Evolutionary conservation across 768 basidiomycete genomes (phyloP).

Genomic region (Russula virescens): DNA sequence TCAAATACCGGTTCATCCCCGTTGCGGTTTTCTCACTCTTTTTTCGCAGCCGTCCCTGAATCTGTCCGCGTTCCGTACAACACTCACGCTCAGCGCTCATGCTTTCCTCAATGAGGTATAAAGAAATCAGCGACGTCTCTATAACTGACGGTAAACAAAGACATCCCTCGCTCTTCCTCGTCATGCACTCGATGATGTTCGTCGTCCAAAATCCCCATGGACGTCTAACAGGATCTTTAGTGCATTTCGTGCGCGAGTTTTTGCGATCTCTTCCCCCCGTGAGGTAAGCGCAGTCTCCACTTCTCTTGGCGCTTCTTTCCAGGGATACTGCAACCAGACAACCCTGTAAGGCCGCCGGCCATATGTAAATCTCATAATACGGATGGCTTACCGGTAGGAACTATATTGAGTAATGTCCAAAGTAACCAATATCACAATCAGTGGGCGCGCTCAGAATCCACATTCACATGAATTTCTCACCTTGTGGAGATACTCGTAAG

Average conservation of each 20-base stretch:
- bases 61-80: background rate
- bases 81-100: background rate
- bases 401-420: background rate
- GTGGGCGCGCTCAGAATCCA: background rate
- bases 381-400: conserved; percentile 19
- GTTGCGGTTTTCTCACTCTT: background rate
- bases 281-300: conserved; percentile 67
- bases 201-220: conserved; percentile 65
- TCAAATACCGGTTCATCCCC: background rate
- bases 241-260: conserved; percentile 89
- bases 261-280: conserved; percentile 76
- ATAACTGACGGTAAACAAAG: background rate
- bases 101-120: background rate
- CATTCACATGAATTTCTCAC: conserved; percentile 30
- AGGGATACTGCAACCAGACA: conserved; percentile 62
- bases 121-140: background rate
- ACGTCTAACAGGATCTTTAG: conserved; percentile 87
- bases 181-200: conserved; percentile 4
- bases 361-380: background rate
- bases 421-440: background rate
- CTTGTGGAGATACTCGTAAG: conserved; percentile 68
- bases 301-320: conserved; percentile 59
- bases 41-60: conserved; percentile 1
- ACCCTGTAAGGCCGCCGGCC: conserved; percentile 12
- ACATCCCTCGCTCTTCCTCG: background rate